These are phyloP conservation scores for Graphium sp. DNA, from an alignment of 2,329 filamentous ascomycete genomes.

Conservation along the genomic window DNA sequence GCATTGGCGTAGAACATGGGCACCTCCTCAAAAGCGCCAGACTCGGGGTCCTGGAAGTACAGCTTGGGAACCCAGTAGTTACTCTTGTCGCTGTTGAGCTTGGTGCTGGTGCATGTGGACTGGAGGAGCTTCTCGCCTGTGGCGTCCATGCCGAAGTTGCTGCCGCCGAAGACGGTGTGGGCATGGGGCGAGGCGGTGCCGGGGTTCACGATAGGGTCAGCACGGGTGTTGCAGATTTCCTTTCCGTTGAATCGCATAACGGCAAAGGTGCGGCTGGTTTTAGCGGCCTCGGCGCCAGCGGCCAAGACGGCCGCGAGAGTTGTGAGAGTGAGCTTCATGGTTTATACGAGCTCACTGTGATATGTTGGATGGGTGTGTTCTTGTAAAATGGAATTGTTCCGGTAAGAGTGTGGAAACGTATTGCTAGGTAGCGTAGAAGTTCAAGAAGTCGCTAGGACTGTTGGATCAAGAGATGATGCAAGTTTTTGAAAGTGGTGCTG, in stretches of 20 bases:
- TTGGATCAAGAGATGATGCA: no score
- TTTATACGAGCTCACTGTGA: no score
- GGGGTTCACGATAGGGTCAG: constrained; percentile 53
- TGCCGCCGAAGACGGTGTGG: constrained; percentile 56
- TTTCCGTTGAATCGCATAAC: constrained; percentile 57
- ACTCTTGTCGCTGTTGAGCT: constrained; percentile 49
- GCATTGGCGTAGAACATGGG: constrained; percentile 55
- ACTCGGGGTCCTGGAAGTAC: constrained; percentile 48
- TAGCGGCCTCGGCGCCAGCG: constrained; percentile 19
- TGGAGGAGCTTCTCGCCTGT: constrained; percentile 39
- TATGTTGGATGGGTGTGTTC: no score
- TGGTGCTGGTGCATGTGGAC: constrained; percentile 56
- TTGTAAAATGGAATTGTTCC: no score
- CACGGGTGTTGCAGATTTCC: constrained; percentile 41
- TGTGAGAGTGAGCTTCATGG: constrained; percentile 3
- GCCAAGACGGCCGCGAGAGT: constrained; percentile 19
- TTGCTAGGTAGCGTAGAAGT: no score
- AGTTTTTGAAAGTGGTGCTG: no score
- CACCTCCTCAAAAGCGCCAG: constrained; percentile 48
- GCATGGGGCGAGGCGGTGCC: constrained; percentile 43
- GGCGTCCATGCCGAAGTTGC: constrained; percentile 45
- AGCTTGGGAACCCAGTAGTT: constrained; percentile 66
- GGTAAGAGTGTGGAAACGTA: no score
- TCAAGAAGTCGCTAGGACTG: no score
- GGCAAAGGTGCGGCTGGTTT: constrained; percentile 38